phyloP scores from a whole-genome alignment of 139 green algal genomes.

The Coelastrella sp. region DNA sequence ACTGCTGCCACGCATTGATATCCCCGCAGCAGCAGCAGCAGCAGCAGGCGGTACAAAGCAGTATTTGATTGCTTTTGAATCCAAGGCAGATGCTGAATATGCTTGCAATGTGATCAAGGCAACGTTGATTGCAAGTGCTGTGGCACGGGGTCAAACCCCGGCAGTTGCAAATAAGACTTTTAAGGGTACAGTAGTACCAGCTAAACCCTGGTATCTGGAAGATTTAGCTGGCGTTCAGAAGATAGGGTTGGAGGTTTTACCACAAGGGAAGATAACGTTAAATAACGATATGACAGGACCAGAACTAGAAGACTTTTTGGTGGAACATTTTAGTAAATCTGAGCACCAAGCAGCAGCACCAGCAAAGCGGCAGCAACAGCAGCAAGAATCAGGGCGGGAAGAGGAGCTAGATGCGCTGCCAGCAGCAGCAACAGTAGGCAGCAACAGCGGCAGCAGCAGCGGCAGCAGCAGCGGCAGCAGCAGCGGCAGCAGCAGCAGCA shows the following conservation, averaged over 20 bases:
- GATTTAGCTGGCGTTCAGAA: slow-evolving; percentile 34
- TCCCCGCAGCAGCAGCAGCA: slow-evolving; percentile 15
- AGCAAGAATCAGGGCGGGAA: too few relatives aligned
- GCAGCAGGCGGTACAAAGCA: not conserved
- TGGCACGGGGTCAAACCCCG: not conserved
- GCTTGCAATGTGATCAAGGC: not conserved
- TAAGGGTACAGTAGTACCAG: not conserved
- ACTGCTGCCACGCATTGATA: slow-evolving; percentile 20
- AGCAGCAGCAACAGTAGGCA: not conserved
- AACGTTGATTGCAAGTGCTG: not conserved
- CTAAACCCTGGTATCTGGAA: slow-evolving; percentile 40
- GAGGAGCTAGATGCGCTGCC: too few relatives aligned
- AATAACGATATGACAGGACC: not conserved
- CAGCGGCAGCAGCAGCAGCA: slow-evolving; percentile 10
- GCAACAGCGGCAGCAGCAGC: not conserved
- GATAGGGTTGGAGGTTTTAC: slow-evolving; percentile 22
- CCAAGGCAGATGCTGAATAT: slow-evolving; percentile 20
- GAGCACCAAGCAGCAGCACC: not conserved
- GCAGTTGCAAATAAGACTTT: not conserved
- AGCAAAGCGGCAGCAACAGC: not conserved
- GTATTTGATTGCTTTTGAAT: slow-evolving; percentile 21
- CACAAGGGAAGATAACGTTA: not conserved
- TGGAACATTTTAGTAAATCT: not conserved
- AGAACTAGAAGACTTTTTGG: slow-evolving; percentile 21
- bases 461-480: not conserved